Percentiles rank a stretch among this genome's conserved stretches.
phyloP scores from a whole-genome alignment of 2,329 filamentous ascomycete genomes.

The Zymoseptoria tritici region DNA sequence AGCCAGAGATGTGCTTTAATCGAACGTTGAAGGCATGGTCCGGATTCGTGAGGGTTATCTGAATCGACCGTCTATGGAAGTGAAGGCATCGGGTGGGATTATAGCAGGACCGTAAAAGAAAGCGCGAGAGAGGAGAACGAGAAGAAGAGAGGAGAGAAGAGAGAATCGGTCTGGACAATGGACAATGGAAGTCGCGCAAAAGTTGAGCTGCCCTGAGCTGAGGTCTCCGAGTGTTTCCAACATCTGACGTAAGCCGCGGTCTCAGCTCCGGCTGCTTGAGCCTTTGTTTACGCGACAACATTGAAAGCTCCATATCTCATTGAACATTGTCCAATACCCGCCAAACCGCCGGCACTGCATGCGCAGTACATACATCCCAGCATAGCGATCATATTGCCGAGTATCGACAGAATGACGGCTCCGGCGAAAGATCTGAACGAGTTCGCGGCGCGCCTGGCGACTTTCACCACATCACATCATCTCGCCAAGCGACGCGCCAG shows the following conservation, averaged over 20 bases:
- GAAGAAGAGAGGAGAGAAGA: background rate
- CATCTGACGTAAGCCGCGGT: background rate
- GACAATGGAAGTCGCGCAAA: background rate
- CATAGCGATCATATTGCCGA: slow-evolving; percentile 1
- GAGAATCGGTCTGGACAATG: background rate
- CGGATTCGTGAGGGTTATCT: background rate
- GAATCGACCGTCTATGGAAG: background rate
- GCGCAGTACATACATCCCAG: too few relatives aligned
- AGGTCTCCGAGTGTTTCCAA: too few relatives aligned
- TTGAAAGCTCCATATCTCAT: background rate
- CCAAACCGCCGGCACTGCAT: too few relatives aligned
- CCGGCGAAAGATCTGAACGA: slow-evolving; percentile 49
- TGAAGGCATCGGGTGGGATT: background rate
- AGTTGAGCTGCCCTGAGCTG: too few relatives aligned
- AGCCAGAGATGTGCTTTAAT: background rate
- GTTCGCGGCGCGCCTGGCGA: slow-evolving; percentile 68
- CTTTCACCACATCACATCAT: slow-evolving; percentile 62
- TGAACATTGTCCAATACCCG: too few relatives aligned
- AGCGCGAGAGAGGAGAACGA: background rate
- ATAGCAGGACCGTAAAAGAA: background rate
- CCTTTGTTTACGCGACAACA: slow-evolving; percentile 9
- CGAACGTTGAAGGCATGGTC: background rate
- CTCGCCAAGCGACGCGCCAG: slow-evolving; percentile 64
- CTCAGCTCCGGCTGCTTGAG: background rate
- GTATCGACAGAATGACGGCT: slow-evolving; percentile 19